Evolutionary conservation across 768 basidiomycete species (phyloP), one percentile per base, ranked within the genome.

Genomic region (Pholiota conissans): DNA sequence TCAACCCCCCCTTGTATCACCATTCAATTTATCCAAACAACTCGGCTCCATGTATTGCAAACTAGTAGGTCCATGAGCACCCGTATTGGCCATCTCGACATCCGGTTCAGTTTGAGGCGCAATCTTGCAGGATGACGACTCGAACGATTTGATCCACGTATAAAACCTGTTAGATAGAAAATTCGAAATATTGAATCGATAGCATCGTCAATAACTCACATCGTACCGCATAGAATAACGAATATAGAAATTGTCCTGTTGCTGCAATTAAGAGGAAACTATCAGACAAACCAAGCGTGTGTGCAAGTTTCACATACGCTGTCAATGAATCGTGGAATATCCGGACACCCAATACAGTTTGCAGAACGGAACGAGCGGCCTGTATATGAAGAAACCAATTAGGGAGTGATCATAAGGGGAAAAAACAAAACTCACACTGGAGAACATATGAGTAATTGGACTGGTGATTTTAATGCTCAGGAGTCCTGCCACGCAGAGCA

Each of bases 361-460:
- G 93, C 22, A 95, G 75, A 18, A 93, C 93, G 6, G 90, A 90
- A 56, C 89, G 80, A 7, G 88, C 89, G 27, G 91, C 89, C 91
- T 89, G 47, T 51, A 27, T 34, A 55, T 59, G 10, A 37, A 13
- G n/a, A 30, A n/a, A 26, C 18, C 42, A 56, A 49, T 45, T 40
- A 60, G 56, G 63, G 39, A 55, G 57, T 56, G 49, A 60, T 57
- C 45, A 57, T 34, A 13, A 28, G 42, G 46, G 16, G 34, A 49
- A 49, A 13, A 16, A 3, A 14, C 34, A 45, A 45, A 10, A 78
- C 86, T 68, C 64, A 90, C 89, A 61, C 81, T 87, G 14, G 86
- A 86, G 72, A 93, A 89, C 89, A 91, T 93, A 69, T 92, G 91
- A 1, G 90, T 91, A 53, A 93, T 81, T 4, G 91, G 91, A 56